phyloP scores from a whole-genome alignment of 768 basidiomycete genomes.

The Tulasnella sp. region DNA sequence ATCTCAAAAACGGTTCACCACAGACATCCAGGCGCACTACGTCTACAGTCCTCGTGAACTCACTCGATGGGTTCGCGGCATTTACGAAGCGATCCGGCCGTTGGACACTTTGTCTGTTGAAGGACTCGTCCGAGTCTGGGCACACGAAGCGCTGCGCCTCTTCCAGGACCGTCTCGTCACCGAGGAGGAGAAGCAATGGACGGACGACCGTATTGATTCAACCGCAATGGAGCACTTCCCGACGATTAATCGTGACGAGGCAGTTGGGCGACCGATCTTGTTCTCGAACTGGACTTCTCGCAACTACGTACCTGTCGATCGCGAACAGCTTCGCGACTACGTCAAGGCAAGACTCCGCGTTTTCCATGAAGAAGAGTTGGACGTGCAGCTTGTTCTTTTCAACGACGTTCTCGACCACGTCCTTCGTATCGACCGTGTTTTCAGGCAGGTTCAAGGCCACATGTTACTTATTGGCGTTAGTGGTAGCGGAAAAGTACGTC shows the following conservation, averaged over 20 bases:
- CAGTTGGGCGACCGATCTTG: conserved; percentile 81
- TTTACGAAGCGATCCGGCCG: conserved; percentile 94
- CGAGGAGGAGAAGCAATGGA: conserved; percentile 92
- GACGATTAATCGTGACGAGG: conserved; percentile 81
- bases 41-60: conserved; percentile 99
- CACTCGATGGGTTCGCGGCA: conserved; percentile 94
- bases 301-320: conserved; percentile 91
- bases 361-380: conserved; percentile 99
- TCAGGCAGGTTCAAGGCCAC: conserved; percentile 97
- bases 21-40: conserved; percentile 97
- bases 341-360: conserved; percentile 93
- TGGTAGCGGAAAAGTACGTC: conserved; percentile 89
- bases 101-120: conserved; percentile 91
- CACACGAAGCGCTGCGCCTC: conserved; percentile 92
- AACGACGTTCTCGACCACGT: conserved; percentile 99
- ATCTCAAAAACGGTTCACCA: conserved; percentile 91
- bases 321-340: conserved; percentile 89
- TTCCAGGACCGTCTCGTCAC: conserved; percentile 96
- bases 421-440: conserved; percentile 94
- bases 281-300: conserved; percentile 99
- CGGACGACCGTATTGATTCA: conserved; percentile 84
- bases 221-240: conserved; percentile 90
- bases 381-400: conserved; percentile 95
- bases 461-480: conserved; percentile 95
- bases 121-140: conserved; percentile 95